These are phyloP conservation scores for Sambucus nigra DNA, from an alignment of 129 eudicot species.

Conservation along the genomic window DNA sequence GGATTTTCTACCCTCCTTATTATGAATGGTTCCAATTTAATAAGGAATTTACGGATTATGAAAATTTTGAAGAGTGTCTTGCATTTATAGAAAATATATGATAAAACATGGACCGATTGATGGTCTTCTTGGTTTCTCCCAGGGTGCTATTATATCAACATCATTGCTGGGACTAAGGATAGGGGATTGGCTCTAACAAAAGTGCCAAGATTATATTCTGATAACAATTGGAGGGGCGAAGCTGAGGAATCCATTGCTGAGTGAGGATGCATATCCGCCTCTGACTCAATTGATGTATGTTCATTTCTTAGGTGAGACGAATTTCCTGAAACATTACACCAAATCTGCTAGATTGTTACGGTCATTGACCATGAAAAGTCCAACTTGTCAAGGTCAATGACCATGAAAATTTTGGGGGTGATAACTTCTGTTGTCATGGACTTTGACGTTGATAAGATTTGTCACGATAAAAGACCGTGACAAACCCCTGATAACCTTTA, in stretches of 20 bases:
- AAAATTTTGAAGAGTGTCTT: conserved; percentile 68
- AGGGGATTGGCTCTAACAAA: conserved; percentile 76
- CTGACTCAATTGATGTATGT: conserved; percentile 60
- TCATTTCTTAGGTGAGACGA: conserved; percentile 73
- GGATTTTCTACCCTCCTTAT: conserved; percentile 90
- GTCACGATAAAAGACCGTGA: too few species aligned
- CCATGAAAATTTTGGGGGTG: too few species aligned
- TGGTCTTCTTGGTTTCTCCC: conserved; percentile 94
- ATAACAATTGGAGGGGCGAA: conserved; percentile 80
- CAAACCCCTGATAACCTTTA: too few species aligned
- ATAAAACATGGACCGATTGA: conserved; percentile 80
- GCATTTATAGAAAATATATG: conserved; percentile 63
- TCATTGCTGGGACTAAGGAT: conserved; percentile 75
- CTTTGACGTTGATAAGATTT: too few species aligned
- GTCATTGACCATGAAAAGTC: too few species aligned
- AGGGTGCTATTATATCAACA: conserved; percentile 93
- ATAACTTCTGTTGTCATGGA: too few species aligned
- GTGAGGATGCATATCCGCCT: conserved; percentile 59
- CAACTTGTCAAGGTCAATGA: too few species aligned
- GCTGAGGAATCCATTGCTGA: conserved; percentile 35
- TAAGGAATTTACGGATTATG: conserved; percentile 68
- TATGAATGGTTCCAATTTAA: conserved; percentile 92
- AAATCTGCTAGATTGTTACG: too few species aligned
- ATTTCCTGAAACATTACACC: conserved; percentile 57
- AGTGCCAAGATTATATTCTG: conserved; percentile 53